phyloP scores from a whole-genome alignment of 768 basidiomycete genomes.

The Hypholoma fasciculare region DNA sequence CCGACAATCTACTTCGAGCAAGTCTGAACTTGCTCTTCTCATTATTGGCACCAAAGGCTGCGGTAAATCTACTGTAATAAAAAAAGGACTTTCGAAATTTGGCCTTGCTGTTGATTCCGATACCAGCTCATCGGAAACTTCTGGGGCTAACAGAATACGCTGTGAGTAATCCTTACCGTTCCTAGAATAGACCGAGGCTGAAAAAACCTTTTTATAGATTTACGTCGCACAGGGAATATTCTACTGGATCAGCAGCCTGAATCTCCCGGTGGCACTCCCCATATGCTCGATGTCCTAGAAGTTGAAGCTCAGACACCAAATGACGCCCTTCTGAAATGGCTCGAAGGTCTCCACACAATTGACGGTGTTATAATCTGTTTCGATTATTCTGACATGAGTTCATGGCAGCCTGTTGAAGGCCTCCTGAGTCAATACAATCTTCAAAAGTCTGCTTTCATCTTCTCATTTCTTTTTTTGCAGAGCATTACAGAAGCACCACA shows the following conservation, averaged over 20 bases:
- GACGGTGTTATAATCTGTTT: conserved; percentile 89
- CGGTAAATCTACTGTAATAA: conserved; percentile 84
- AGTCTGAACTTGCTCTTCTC: conserved; percentile 57
- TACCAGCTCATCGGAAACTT: conserved; percentile 22
- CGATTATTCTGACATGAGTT: conserved; percentile 62
- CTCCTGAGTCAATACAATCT: conserved; percentile 62
- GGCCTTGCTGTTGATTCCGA: conserved; percentile 40
- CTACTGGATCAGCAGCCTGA: conserved; percentile 26
- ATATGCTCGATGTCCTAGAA: conserved; percentile 50
- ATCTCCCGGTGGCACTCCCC: conserved; percentile 24
- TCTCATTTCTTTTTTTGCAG: conserved; percentile 35
- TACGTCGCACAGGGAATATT: conserved; percentile 24
- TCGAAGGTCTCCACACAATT: conserved; percentile 55
- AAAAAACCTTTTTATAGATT: conserved; percentile 21
- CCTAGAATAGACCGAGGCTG: conserved; percentile 1
- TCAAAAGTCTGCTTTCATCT: neutral
- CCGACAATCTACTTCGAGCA: conserved; percentile 4
- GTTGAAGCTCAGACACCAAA: conserved; percentile 43
- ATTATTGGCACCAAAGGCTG: conserved; percentile 79
- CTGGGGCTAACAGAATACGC: conserved; percentile 17
- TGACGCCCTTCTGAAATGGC: conserved; percentile 42
- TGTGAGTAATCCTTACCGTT: conserved; percentile 14
- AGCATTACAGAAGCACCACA: conserved; percentile 53
- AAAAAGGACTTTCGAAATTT: conserved; percentile 70
- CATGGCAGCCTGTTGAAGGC: conserved; percentile 65